Conservation (phyloP, 1,284 basidiomycete genomes). For the Pterulicium gracile region DNA sequence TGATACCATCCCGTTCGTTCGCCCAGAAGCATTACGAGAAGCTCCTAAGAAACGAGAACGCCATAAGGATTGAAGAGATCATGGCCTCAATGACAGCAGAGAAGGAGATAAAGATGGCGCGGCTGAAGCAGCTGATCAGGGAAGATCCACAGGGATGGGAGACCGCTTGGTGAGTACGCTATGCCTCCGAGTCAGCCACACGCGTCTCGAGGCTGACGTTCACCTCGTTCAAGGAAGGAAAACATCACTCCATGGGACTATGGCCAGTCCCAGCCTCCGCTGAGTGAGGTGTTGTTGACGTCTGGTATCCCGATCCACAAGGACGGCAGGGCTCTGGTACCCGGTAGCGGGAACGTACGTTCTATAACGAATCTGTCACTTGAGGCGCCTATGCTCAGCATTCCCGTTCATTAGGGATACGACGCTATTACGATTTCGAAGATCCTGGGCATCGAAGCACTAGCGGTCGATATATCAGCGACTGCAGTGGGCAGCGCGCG, state of each 20-base stretch:
- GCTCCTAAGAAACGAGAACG: too few relatives aligned
- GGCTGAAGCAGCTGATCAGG: not conserved
- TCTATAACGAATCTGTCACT: not conserved
- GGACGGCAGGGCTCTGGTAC: constrained; percentile 50
- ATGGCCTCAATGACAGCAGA: too few relatives aligned
- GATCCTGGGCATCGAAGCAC: constrained; percentile 32
- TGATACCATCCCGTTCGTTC: too few relatives aligned
- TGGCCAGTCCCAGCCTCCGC: constrained; percentile 41
- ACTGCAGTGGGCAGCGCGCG: constrained; percentile 42
- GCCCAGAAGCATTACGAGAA: too few relatives aligned
- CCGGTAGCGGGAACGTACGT: constrained; percentile 61
- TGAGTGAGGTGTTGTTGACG: constrained; percentile 41
- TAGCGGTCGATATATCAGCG: constrained; percentile 47
- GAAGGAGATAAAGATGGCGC: too few relatives aligned
- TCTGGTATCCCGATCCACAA: constrained; percentile 37
- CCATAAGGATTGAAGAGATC: too few relatives aligned
- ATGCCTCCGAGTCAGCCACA: too few relatives aligned
- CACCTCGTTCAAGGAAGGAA: constrained; percentile 48
- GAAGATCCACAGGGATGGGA: not conserved
- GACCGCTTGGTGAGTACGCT: not conserved
- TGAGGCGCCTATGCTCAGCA: constrained; percentile 4
- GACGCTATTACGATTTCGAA: constrained; percentile 48
- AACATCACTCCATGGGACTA: constrained; percentile 59
- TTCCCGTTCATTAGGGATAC: constrained; percentile 38
- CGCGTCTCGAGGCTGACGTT: constrained; percentile 14